Evolutionary conservation across 768 basidiomycete species (phyloP), one percentile per base, ranked within the genome.

Genomic region (Trametes cubensis): DNA sequence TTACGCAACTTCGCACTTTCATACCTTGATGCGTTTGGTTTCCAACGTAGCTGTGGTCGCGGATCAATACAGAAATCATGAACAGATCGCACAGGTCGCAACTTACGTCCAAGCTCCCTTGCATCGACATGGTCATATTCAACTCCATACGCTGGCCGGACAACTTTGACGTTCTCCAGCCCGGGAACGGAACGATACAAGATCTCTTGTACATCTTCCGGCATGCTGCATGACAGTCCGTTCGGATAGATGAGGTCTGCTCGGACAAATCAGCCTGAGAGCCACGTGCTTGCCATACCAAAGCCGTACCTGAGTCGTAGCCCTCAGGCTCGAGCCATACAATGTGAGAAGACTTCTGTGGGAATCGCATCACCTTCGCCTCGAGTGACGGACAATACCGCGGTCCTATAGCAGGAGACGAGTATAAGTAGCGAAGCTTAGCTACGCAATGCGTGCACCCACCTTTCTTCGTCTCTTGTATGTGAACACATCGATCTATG

Each of bases 241-340:
- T 94, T 94, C 1, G 94, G 94, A 69, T 96, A 96, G 58, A 95
- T 87, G 15, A 95, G 71, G 60, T 93, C 94, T 92, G 39, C 11
- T 34, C 20, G 23, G 1, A 6, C 1, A 18, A 26, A n/a, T 6
- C 23, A n/a, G 42, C 14, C 21, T 25, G 3, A 40, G 4, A 8
- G 14, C 15, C 5, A 8, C 2, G 38, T 21, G 1, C 13, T 13
- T 1, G 20, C 21, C 18, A 5, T 7, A 14, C 11, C 28, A n/a
- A 18, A 34, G 25, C 60, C 71, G 30, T 44, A 91, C 93, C 87
- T 17, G 93, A 91, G 69, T 93, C 90, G 61, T 92, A 94, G 0
- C 94, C 94, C 71, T 96, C 94, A 0, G 93, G 94, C 70, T 96
- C 94, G 3, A 96, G 78, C 93, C 94, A 96, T 44, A 95, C 81